A percentile compares a stretch with the other conserved stretches of the same genome.
Evolutionary conservation across 148 eudicot species (phyloP).

Genomic region (Polygonum maritimum): DNA sequence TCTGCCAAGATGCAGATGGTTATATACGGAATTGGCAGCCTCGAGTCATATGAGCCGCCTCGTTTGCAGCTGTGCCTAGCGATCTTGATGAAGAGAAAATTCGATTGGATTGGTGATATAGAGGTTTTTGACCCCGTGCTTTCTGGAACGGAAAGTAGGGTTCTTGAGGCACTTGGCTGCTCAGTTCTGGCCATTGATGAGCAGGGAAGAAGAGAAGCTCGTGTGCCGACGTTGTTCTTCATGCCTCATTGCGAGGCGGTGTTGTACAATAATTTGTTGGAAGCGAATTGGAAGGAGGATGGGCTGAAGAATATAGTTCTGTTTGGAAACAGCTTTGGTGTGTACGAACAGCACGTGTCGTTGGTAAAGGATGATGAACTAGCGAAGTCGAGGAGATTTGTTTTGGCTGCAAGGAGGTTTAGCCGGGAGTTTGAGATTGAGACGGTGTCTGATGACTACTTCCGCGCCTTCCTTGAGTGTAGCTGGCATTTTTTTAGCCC

Average conservation of each 20-base stretch:
- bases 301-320: conserved; percentile 33
- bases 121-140: conserved; percentile 83
- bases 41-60: conserved; percentile 63
- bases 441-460: conserved; percentile 42
- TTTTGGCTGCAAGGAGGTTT: conserved; percentile 43
- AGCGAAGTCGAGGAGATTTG: conserved; percentile 35
- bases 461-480: conserved; percentile 53
- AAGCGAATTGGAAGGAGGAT: conserved; percentile 51
- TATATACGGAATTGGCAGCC: conserved; percentile 76
- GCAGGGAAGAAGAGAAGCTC: conserved; percentile 50
- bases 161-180: conserved; percentile 56
- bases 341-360: conserved; percentile 37
- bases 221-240: conserved; percentile 56
- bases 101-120: conserved; percentile 57
- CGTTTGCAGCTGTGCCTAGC: conserved; percentile 67
- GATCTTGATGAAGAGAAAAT: conserved; percentile 54
- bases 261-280: conserved; percentile 64
- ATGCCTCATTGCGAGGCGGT: conserved; percentile 91
- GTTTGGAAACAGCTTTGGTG: conserved; percentile 68
- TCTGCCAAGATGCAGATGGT: conserved; percentile 62
- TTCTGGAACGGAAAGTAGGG: conserved; percentile 49
- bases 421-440: conserved; percentile 35
- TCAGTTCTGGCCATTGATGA: conserved; percentile 55
- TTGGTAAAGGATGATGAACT: conserved; percentile 28
- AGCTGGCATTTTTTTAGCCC: conserved; percentile 77